phyloP scores from a whole-genome alignment of 148 eudicot genomes.

The Vaccinium corymbosum region DNA sequence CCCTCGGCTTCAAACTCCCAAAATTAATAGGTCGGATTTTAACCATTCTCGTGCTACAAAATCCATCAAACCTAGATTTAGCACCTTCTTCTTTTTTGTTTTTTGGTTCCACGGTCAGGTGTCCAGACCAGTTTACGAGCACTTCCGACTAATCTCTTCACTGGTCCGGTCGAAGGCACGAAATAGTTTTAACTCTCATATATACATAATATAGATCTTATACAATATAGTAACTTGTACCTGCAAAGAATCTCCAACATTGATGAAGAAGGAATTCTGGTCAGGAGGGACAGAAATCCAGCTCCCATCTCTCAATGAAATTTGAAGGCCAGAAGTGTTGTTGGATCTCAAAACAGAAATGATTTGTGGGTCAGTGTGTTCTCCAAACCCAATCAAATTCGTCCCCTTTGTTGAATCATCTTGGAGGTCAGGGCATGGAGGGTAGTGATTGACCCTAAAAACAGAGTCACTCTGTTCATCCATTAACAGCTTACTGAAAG shows the following conservation, averaged over 20 bases:
- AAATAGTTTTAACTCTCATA: too few relatives aligned
- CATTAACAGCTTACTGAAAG: conserved; percentile 44
- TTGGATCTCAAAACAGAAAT: conserved; percentile 54
- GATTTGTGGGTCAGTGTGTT: conserved; percentile 59
- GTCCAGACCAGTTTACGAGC: too few relatives aligned
- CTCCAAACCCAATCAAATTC: conserved; percentile 48
- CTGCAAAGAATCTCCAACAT: conserved; percentile 61
- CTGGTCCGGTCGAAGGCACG: too few relatives aligned
- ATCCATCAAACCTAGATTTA: background rate
- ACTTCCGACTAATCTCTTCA: too few relatives aligned
- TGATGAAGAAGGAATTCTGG: conserved; percentile 48
- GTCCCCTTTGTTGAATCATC: conserved; percentile 16
- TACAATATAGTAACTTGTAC: conserved; percentile 16
- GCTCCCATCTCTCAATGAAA: conserved; percentile 31
- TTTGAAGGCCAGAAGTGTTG: conserved; percentile 52
- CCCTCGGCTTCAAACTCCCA: background rate
- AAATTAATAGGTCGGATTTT: background rate
- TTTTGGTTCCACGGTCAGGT: too few relatives aligned
- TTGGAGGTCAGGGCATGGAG: conserved; percentile 34
- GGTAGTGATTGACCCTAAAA: conserved; percentile 52
- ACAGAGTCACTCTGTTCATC: conserved; percentile 58
- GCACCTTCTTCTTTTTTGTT: too few relatives aligned
- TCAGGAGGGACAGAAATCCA: conserved; percentile 55
- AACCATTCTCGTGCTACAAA: background rate
- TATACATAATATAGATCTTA: background rate